Conservation (phyloP, 1,284 basidiomycete genomes). For the Leccinum fuscescens region DNA sequence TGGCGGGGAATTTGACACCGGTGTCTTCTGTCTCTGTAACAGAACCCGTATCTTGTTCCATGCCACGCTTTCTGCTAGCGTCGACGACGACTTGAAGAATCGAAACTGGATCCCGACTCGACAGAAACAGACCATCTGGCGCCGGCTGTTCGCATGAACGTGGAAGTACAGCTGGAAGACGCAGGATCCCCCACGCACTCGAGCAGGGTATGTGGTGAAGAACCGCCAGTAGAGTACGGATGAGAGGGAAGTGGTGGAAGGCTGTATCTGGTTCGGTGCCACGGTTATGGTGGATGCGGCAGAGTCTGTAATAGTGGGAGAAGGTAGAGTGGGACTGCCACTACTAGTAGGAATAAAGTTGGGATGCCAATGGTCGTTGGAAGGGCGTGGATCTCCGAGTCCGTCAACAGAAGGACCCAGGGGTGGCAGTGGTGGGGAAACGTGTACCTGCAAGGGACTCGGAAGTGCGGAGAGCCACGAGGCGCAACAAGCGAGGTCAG, state of each 20-base stretch:
- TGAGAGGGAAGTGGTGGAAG: no score
- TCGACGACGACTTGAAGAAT: not conserved
- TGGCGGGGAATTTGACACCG: no score
- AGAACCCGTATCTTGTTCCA: no score
- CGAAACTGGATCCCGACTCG: slow-evolving; percentile 3
- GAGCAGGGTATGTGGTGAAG: slow-evolving; percentile 15
- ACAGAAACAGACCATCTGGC: slow-evolving; percentile 11
- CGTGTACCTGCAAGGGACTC: slow-evolving; percentile 34
- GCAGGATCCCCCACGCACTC: slow-evolving; percentile 16
- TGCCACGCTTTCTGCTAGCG: no score
- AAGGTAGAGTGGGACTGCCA: slow-evolving; percentile 1
- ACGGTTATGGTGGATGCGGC: slow-evolving; percentile 14
- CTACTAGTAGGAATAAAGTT: slow-evolving; percentile 16
- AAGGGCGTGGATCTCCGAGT: slow-evolving; percentile 11
- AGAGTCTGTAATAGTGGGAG: slow-evolving; percentile 7
- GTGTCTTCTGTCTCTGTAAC: no score
- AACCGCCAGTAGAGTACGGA: slow-evolving; percentile 8
- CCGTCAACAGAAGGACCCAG: slow-evolving; percentile 20
- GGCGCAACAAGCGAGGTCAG: no score
- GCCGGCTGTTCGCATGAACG: slow-evolving; percentile 22
- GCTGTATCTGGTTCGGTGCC: slow-evolving; percentile 2
- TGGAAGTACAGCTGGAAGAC: slow-evolving; percentile 8
- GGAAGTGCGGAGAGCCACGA: slow-evolving; percentile 41
- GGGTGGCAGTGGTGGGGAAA: slow-evolving; percentile 36
- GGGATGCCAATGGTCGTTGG: slow-evolving; percentile 19